phyloP scores from a whole-genome alignment of 495 filamentous ascomycete species.

The Penicillium macrosclerotiorum region DNA sequence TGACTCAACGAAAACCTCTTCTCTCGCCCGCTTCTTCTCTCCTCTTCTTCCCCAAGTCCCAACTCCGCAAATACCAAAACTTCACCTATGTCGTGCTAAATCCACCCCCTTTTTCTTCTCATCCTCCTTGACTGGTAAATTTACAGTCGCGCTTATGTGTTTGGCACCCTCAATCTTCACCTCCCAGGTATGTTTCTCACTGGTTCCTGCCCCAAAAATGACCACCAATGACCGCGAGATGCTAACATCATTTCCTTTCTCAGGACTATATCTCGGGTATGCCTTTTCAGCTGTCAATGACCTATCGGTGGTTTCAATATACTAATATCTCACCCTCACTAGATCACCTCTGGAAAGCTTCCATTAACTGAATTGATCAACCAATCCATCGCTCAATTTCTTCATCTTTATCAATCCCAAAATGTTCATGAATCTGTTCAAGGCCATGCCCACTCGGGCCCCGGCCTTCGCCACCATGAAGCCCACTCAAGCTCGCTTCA shows the following conservation, averaged over 20 bases:
- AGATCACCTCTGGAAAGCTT: constrained; percentile 99
- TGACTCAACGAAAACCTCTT: constrained; percentile 32
- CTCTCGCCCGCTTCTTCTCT: constrained; percentile 17
- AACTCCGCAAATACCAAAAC: constrained; percentile 3
- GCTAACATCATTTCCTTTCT: constrained; percentile 23
- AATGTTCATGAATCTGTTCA: constrained; percentile 71
- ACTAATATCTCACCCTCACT: constrained; percentile 33
- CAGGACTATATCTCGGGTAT: constrained; percentile 95
- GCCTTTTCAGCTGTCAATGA: constrained; percentile 18
- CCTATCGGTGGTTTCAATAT: constrained; percentile 12
- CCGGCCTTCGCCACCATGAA: constrained; percentile 53
- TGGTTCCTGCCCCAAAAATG: background rate
- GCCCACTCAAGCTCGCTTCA: constrained; percentile 54
- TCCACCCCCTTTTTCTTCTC: constrained; percentile 9
- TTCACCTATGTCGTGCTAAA: constrained; percentile 33
- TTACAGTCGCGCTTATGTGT: constrained; percentile 81
- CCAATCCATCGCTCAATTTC: constrained; percentile 6
- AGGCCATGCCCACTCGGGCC: constrained; percentile 52
- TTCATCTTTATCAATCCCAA: constrained; percentile 23
- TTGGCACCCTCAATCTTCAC: constrained; percentile 90
- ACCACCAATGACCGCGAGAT: constrained; percentile 5
- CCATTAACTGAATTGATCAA: constrained; percentile 61
- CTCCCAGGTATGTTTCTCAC: constrained; percentile 73
- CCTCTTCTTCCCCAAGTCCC: constrained; percentile 15
- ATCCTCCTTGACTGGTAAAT: constrained; percentile 38